phyloP scores from a whole-genome alignment of 116 monocot species.

The Papilionanthe hybrid region DNA sequence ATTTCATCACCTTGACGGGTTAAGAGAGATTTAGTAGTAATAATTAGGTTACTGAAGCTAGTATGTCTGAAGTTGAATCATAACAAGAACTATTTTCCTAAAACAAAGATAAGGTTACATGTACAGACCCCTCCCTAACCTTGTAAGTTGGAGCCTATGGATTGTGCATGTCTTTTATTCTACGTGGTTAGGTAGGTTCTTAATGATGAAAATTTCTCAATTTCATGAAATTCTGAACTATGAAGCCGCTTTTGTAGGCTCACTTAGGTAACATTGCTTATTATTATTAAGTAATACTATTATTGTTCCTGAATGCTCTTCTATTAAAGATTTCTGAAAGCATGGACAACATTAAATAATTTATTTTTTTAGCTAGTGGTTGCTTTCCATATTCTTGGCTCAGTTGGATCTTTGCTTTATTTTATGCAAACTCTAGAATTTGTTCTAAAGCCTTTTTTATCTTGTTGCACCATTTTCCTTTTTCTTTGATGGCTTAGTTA shows the following conservation, averaged over 20 bases:
- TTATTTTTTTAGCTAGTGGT: not conserved
- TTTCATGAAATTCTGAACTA: not conserved
- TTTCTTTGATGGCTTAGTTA: conserved; percentile 10
- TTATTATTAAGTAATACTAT: not conserved
- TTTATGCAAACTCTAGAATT: not conserved
- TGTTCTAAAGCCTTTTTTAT: not conserved
- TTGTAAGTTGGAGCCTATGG: not conserved
- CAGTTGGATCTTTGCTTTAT: not conserved
- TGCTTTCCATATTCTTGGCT: not conserved
- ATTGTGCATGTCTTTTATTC: not conserved
- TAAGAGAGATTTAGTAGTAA: not conserved
- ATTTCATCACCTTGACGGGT: not conserved
- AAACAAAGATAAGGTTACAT: not conserved
- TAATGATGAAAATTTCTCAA: not conserved
- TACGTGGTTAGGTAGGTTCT: not conserved
- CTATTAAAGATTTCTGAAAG: not conserved
- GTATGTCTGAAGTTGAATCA: not conserved
- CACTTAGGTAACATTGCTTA: not conserved
- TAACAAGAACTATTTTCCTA: not conserved
- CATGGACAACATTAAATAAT: not conserved
- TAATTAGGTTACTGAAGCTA: not conserved
- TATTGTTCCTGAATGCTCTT: not conserved
- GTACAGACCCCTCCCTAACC: not conserved
- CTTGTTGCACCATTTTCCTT: not conserved
- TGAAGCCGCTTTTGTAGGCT: not conserved